Base-by-base conservation (phyloP, 192 early-diverging fungal species). In the Backusella mclennaniae region DNA sequence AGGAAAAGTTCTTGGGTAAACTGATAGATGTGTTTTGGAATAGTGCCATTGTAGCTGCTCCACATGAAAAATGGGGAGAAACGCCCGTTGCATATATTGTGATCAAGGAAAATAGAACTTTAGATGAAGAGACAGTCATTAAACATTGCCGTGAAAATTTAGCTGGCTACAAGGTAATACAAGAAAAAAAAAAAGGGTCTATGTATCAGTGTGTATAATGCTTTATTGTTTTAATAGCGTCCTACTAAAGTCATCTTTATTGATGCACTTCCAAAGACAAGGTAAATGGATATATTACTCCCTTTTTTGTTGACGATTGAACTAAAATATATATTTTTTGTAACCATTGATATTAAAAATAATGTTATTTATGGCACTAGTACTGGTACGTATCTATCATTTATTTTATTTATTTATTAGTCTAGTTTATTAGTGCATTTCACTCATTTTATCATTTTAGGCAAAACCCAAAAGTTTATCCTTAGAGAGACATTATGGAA, bases 21-120 rank as follows among this genome's bases (percentile, higher is more conserved):
- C 11, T 39, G 11, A 44, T 44, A 17, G 17, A 44, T 15, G 14
- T 44, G 12, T 14, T 74, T 59, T 66, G 23, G n/a, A 12, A 29
- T 66, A 81, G 80, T 68, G 89, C 85, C 1, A 87, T 92, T 3
- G 88, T 92, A 9, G 86, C 83, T 8, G 67, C 79, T 3, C 90
- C 91, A 2, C 85, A 89, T 49, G 79, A 82, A 1, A 78, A 82
- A 35, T 91, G 91, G 89, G 90, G 90, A 19, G 90, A 92, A 72
- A 80, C 84, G 8, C 90, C 90, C 1, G 80, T 83, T 42, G 89
- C 82, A 3, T 90, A 84, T 83, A 80, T 90, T 4, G 81, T 88
- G 6, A 36, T 89, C 12, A 89, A 87, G 33, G 17, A 74, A 56
- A 69, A 73, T n/a, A 77, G 78, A 66, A 36, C 46, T 9, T 73